Conservation (phyloP, 2,329 filamentous ascomycete species). For the Microdochium nivale region DNA sequence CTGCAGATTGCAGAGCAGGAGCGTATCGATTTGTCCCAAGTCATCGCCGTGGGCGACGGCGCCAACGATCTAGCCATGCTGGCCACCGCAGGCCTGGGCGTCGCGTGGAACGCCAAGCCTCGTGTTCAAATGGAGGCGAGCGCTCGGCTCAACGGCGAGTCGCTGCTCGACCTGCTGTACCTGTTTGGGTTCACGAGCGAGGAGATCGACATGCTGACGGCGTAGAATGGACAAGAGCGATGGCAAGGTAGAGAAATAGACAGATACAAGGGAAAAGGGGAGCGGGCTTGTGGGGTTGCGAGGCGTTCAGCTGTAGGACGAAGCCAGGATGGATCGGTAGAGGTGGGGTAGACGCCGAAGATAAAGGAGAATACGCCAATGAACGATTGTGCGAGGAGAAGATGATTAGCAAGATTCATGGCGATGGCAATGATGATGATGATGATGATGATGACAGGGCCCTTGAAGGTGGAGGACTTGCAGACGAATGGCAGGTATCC, state of each 20-base stretch:
- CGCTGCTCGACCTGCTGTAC: conserved; percentile 63
- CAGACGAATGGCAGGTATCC: too few species aligned
- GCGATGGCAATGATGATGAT: too few species aligned
- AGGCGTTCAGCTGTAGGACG: conserved; percentile 11
- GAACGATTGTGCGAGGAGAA: too few species aligned
- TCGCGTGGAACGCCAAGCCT: conserved; percentile 81
- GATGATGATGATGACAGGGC: too few species aligned
- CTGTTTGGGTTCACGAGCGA: conserved; percentile 63
- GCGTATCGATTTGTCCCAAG: conserved; percentile 54
- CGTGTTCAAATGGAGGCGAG: conserved; percentile 71
- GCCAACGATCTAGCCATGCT: conserved; percentile 81
- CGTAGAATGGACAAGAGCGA: conserved; percentile 16
- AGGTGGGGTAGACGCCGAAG: too few species aligned
- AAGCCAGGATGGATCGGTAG: too few species aligned
- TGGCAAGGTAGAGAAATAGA: too few species aligned
- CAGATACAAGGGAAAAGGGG: too few species aligned
- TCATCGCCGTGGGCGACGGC: conserved; percentile 70
- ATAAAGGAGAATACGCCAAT: too few species aligned
- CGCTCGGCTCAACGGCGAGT: conserved; percentile 62
- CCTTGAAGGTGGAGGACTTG: too few species aligned
- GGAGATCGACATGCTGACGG: conserved; percentile 45
- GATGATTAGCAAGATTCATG: too few species aligned
- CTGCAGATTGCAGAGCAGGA: conserved; percentile 63
- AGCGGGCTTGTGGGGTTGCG: too few species aligned
- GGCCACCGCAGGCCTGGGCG: conserved; percentile 62